Percentiles rank a stretch among this genome's conserved stretches.
Conservation (phyloP, 2,329 filamentous ascomycete genomes). For the Colletotrichum kahawae region DNA sequence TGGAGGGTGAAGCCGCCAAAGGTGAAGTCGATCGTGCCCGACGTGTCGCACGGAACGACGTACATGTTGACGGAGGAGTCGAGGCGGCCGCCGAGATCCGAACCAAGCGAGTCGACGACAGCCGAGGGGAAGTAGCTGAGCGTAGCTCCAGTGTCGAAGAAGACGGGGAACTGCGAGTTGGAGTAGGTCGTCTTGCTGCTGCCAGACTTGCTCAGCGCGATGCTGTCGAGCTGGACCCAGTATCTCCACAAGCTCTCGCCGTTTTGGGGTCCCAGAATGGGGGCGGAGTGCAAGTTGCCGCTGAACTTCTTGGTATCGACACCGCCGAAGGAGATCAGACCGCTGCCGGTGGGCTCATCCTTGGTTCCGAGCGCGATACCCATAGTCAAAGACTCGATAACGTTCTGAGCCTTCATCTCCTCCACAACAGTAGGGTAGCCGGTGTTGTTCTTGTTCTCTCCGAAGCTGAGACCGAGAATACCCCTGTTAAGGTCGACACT, state of each 20-base stretch:
- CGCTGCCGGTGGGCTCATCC: constrained; percentile 27
- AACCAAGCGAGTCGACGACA: constrained; percentile 52
- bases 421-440: constrained; percentile 34
- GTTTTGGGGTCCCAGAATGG: constrained; percentile 32
- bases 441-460: constrained; percentile 28
- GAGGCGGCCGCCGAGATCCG: constrained; percentile 49
- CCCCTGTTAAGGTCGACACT: constrained; percentile 33
- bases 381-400: constrained; percentile 33
- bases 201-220: constrained; percentile 37
- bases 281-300: constrained; percentile 35
- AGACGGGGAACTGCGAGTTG: constrained; percentile 46
- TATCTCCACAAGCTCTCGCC: constrained; percentile 37
- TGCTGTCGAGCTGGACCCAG: constrained; percentile 45
- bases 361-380: constrained; percentile 37
- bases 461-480: constrained; percentile 37
- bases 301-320: constrained; percentile 50
- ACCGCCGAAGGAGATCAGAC: constrained; percentile 47
- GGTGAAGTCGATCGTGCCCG: constrained; percentile 51
- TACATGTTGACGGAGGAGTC: constrained; percentile 47
- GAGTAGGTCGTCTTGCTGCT: constrained; percentile 25
- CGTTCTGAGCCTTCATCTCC: constrained; percentile 29
- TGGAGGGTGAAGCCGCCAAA: constrained; percentile 51
- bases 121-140: constrained; percentile 68
- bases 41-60: constrained; percentile 51
- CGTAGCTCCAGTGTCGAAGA: constrained; percentile 72